Conservation (phyloP, 2,329 filamentous ascomycete genomes). For the Anthostomella pinea region DNA sequence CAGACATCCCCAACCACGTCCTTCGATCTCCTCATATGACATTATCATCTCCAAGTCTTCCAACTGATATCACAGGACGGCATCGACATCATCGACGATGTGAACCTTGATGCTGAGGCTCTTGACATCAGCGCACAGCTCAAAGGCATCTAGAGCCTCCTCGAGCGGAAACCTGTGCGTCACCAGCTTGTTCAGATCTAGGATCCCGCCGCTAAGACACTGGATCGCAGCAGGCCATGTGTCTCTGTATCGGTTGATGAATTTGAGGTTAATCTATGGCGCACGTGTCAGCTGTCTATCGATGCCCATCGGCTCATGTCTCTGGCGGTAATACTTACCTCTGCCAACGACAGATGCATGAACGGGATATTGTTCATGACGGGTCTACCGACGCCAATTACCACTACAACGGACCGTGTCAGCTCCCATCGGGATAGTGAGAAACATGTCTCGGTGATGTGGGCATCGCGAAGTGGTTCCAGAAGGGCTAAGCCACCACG, state of each 20-base stretch:
- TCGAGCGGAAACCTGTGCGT: slow-evolving; percentile 63
- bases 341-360: slow-evolving; percentile 62
- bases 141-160: slow-evolving; percentile 56
- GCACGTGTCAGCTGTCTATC: too few species aligned
- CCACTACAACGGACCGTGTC: slow-evolving; percentile 34
- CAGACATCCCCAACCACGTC: too few species aligned
- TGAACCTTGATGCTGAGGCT: slow-evolving; percentile 60
- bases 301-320: too few species aligned
- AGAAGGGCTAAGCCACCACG: slow-evolving; percentile 4
- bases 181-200: slow-evolving; percentile 61
- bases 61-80: slow-evolving; percentile 12
- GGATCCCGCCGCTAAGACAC: slow-evolving; percentile 54
- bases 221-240: slow-evolving; percentile 67
- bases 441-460: slow-evolving; percentile 13
- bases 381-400: slow-evolving; percentile 61
- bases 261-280: slow-evolving; percentile 59
- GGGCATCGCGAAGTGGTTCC: not conserved
- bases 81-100: slow-evolving; percentile 48
- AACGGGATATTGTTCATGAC: slow-evolving; percentile 65
- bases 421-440: slow-evolving; percentile 1
- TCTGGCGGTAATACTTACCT: slow-evolving; percentile 38
- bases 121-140: slow-evolving; percentile 48
- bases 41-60: slow-evolving; percentile 2
- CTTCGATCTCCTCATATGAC: not conserved
- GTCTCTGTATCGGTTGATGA: slow-evolving; percentile 69